Evolutionary conservation across 164 flowering plant genomes (phyloP).

Genomic region (Santalum album): DNA sequence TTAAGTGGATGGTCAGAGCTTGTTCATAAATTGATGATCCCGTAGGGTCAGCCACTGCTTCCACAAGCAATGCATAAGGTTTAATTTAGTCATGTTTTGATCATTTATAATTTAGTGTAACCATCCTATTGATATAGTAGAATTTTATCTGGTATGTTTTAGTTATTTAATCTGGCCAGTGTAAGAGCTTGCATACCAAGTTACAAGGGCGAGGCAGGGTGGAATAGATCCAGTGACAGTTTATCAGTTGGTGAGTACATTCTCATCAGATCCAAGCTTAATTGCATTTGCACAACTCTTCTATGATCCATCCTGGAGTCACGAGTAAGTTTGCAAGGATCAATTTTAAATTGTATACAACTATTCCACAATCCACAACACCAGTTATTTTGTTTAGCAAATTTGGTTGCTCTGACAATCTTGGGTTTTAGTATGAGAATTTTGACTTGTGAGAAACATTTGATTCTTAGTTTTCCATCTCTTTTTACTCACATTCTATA

Average conservation of each 20-base stretch:
- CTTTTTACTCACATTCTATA: too few relatives aligned
- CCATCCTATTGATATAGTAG: too few relatives aligned
- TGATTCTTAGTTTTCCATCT: too few relatives aligned
- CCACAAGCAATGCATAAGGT: constrained; percentile 98
- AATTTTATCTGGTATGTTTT: too few relatives aligned
- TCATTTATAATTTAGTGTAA: too few relatives aligned
- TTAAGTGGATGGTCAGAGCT: constrained; percentile 89
- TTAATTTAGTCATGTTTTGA: neutral
- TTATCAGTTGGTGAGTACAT: constrained; percentile 89
- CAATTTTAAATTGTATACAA: neutral
- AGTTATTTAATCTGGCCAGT: constrained; percentile 67
- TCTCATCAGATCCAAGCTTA: constrained; percentile 92
- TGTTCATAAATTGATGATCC: constrained; percentile 97
- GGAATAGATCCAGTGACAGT: constrained; percentile 40
- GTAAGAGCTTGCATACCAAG: too few relatives aligned
- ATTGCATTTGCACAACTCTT: constrained; percentile 89
- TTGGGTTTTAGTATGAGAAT: too few relatives aligned
- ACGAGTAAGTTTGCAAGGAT: constrained; percentile 40
- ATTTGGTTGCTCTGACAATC: too few relatives aligned
- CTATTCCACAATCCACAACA: too few relatives aligned
- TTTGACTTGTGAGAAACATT: too few relatives aligned
- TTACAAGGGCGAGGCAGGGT: constrained; percentile 5
- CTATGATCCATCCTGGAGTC: constrained; percentile 74
- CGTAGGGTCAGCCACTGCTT: constrained; percentile 85
- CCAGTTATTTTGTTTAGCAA: too few relatives aligned